These are phyloP conservation scores for Xylaria curta DNA, from an alignment of 495 filamentous ascomycete genomes.

Conservation along the genomic window DNA sequence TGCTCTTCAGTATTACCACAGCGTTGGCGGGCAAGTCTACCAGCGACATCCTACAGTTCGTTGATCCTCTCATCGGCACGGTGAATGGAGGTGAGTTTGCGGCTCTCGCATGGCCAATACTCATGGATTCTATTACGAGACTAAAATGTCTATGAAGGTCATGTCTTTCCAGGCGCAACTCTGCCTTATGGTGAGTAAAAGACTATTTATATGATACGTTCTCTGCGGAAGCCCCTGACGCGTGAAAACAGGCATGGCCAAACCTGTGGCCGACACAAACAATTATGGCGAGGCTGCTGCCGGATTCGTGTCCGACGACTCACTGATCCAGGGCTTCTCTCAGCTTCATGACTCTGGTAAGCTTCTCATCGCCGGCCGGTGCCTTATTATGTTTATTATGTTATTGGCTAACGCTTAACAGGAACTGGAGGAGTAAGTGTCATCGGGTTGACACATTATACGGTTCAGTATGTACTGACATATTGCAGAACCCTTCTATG, in stretches of 20 bases:
- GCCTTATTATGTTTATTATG: conserved; percentile 4
- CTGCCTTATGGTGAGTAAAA: conserved; percentile 64
- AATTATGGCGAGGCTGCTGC: conserved; percentile 67
- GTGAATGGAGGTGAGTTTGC: conserved; percentile 59
- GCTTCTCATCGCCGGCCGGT: not conserved
- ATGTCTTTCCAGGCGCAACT: conserved; percentile 76
- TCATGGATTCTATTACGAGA: not conserved
- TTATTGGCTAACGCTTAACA: conserved; percentile 30
- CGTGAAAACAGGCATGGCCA: conserved; percentile 62
- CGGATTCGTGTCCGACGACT: conserved; percentile 68
- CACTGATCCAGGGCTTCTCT: conserved; percentile 58
- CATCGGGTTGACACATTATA: conserved; percentile 14
- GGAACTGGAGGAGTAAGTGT: conserved; percentile 61
- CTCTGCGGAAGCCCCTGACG: conserved; percentile 14
- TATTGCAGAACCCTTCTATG: conserved; percentile 59
- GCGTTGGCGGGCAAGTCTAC: conserved; percentile 28
- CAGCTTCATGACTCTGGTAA: conserved; percentile 71
- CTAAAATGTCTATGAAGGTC: conserved; percentile 42
- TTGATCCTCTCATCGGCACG: conserved; percentile 67
- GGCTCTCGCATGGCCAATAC: not conserved
- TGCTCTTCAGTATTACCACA: conserved; percentile 28
- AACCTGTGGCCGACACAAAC: conserved; percentile 66
- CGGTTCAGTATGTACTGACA: conserved; percentile 37
- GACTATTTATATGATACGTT: not conserved
- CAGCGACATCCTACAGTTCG: conserved; percentile 45